Percentiles rank a stretch among this genome's conserved stretches.
These are phyloP conservation scores for Monosporozyma aerobia DNA, from an alignment of 805 yeast species.

Conservation along the genomic window DNA sequence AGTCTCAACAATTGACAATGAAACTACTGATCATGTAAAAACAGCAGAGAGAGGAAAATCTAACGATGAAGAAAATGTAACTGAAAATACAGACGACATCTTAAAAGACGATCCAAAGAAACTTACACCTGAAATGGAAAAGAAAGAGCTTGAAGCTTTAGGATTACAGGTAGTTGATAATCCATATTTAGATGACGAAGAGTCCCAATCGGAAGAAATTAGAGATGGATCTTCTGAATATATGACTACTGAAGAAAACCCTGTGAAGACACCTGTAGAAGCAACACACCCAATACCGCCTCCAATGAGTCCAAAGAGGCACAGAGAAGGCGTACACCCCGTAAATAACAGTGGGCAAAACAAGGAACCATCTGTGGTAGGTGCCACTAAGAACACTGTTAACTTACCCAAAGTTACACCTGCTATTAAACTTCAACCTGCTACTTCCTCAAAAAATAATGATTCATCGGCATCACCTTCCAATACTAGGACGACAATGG, in stretches of 20 bases:
- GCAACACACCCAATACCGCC: constrained; percentile 3
- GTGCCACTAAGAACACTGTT: not conserved
- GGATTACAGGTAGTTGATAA: not conserved
- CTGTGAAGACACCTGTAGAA: constrained; percentile 1
- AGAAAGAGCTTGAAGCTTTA: not conserved
- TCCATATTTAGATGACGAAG: not conserved
- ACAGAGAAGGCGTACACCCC: not conserved
- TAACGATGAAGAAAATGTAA: not conserved
- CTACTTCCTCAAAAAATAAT: not conserved
- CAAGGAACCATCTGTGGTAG: not conserved
- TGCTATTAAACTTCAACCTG: not conserved
- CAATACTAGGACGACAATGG: constrained; percentile 28
- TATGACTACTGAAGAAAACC: constrained; percentile 2
- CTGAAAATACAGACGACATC: not conserved
- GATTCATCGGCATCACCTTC: not conserved
- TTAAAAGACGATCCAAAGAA: not conserved
- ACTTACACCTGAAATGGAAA: not conserved
- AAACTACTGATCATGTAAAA: not conserved
- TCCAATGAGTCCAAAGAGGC: constrained; percentile 2
- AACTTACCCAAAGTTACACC: not conserved
- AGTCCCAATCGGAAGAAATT: not conserved
- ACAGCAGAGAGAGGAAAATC: not conserved
- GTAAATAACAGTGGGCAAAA: not conserved
- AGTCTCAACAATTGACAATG: not conserved
- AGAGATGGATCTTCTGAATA: not conserved